These are phyloP conservation scores for Pisolithus sp. DNA, from an alignment of 768 basidiomycete genomes.

Conservation along the genomic window DNA sequence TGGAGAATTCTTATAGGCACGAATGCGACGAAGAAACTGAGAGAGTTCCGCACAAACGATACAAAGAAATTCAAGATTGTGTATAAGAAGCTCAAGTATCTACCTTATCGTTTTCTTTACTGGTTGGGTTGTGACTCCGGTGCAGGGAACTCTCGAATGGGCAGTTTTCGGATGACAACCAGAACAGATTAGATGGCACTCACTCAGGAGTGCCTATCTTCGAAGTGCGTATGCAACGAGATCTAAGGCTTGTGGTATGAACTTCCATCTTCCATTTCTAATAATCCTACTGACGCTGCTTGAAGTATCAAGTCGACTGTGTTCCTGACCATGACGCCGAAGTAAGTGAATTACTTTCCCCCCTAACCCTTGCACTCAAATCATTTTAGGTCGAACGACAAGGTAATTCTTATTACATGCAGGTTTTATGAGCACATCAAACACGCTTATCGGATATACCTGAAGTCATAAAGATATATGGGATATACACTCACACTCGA, in stretches of 20 bases:
- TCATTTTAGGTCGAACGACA: constrained; percentile 32
- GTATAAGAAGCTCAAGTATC: constrained; percentile 63
- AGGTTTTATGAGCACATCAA: not conserved
- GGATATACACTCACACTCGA: constrained; percentile 44
- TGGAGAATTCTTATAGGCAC: constrained; percentile 59
- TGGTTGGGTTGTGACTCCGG: not conserved
- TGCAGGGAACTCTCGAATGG: constrained; percentile 62
- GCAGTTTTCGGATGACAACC: constrained; percentile 62
- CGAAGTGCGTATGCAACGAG: constrained; percentile 60
- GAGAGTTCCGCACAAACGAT: constrained; percentile 41
- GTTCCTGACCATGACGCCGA: constrained; percentile 30
- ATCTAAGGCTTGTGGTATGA: no score
- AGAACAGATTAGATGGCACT: constrained; percentile 47
- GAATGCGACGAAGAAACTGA: constrained; percentile 43
- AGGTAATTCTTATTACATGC: constrained; percentile 24
- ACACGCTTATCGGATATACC: constrained; percentile 40
- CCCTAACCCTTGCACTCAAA: not conserved
- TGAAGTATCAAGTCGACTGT: constrained; percentile 46
- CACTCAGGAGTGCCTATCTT: constrained; percentile 50
- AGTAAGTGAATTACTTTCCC: constrained; percentile 14
- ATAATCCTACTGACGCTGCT: not conserved
- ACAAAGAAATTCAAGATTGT: constrained; percentile 44
- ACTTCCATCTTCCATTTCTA: not conserved
- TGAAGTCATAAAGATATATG: no score
- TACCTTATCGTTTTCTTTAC: not conserved